A percentile compares a stretch with the other conserved stretches of the same genome.
Evolutionary conservation across 305 asterid genomes (phyloP).

Genomic region (Fraxinus paxiana): DNA sequence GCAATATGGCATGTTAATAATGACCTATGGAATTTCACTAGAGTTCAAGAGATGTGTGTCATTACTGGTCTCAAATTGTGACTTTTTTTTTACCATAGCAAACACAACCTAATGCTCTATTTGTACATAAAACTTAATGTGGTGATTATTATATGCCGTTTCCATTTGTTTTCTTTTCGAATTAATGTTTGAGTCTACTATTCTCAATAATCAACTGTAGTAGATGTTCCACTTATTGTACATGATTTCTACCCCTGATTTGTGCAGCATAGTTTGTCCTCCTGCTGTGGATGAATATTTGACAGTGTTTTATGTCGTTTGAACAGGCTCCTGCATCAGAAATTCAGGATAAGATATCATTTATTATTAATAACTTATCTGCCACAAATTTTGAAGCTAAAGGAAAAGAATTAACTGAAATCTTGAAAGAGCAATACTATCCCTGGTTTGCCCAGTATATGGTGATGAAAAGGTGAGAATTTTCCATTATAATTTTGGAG

Average conservation of each 20-base stretch:
- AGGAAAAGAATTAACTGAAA: slow-evolving; percentile 80
- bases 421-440: slow-evolving; percentile 68
- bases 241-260: slow-evolving; percentile 1
- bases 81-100: neutral
- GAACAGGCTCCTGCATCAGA: slow-evolving; percentile 91
- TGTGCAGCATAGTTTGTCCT: neutral
- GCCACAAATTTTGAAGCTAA: slow-evolving; percentile 76
- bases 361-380: slow-evolving; percentile 78
- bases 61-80: neutral
- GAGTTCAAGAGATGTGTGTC: neutral
- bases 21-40: neutral
- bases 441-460: slow-evolving; percentile 99
- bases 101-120: neutral
- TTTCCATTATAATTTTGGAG: neutral
- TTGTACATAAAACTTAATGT: neutral
- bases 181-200: neutral
- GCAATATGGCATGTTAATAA: neutral
- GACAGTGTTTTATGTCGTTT: slow-evolving; percentile 5
- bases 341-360: slow-evolving; percentile 89
- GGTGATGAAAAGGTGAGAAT: slow-evolving; percentile 88
- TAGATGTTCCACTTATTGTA: neutral
- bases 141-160: neutral
- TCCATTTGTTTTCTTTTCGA: neutral
- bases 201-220: neutral
- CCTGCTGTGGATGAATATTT: slow-evolving; percentile 12